Conservation (phyloP, 257 asterid genomes). For the Haberlea rhodopensis region DNA sequence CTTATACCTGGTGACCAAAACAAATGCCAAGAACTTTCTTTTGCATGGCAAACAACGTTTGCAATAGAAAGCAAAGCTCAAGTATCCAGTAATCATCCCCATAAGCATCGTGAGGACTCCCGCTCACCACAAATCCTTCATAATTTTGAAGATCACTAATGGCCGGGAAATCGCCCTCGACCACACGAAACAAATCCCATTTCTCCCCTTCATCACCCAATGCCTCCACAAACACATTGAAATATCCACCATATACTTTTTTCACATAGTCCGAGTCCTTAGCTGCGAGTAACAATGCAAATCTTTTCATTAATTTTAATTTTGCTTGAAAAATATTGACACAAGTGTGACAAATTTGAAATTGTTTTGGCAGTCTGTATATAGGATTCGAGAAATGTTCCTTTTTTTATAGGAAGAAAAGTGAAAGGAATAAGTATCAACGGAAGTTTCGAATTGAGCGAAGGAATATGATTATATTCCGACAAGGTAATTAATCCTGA, state of each 20-base stretch:
- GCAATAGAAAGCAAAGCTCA: slow-evolving; percentile 50
- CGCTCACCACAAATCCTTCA: slow-evolving; percentile 64
- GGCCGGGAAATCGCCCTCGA: slow-evolving; percentile 58
- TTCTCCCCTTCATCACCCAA: slow-evolving; percentile 53
- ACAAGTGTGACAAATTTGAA: slow-evolving; percentile 1
- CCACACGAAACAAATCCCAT: slow-evolving; percentile 63
- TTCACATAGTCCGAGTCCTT: slow-evolving; percentile 62
- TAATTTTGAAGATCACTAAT: slow-evolving; percentile 37
- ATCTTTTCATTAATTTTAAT: slow-evolving; percentile 35
- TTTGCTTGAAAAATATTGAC: background rate
- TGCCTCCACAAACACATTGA: slow-evolving; percentile 52
- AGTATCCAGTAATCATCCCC: slow-evolving; percentile 58
- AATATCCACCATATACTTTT: slow-evolving; percentile 56
- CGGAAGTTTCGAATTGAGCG: background rate
- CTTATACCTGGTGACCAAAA: slow-evolving; percentile 65
- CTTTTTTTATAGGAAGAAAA: background rate
- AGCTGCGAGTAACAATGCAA: slow-evolving; percentile 53
- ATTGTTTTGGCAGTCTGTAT: background rate
- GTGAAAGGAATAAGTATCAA: background rate
- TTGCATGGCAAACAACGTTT: slow-evolving; percentile 43
- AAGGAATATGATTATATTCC: background rate
- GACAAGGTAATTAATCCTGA: background rate
- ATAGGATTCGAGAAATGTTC: background rate
- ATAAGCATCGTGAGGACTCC: slow-evolving; percentile 69
- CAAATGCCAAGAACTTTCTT: slow-evolving; percentile 77